Evolutionary conservation across 352 stramenopile genomes (phyloP), one percentile per base, ranked within the genome.

Genomic region (Globisporangium ultimum): DNA sequence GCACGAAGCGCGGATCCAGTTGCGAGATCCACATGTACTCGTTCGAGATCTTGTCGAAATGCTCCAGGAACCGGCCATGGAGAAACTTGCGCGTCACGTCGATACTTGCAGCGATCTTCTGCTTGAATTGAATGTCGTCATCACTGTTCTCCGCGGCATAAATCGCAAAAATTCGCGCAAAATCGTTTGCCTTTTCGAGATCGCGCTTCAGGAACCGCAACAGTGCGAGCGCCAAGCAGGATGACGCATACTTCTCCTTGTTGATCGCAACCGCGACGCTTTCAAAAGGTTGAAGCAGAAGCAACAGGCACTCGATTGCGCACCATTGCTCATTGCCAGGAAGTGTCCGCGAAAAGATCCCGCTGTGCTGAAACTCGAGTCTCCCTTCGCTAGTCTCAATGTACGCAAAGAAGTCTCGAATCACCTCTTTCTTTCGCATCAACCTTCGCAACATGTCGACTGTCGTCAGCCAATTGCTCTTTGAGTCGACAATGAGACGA

Each of bases 1-100:
- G 68, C 42, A 77, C 70, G 47, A 79, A 82, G 24, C 73, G 73
- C 20, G 73, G 73, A 47, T 82, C 73, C 12, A 82, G 48, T 52
- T 79, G 70, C 15, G 73, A 82, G 51, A 82, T 67, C 73, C 73
- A 82, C 62, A 79, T 75, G 28, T 78, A 53, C 42, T 76, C 65
- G 22, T 68, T 62, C 51, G 67, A 78, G 9, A 70, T 53, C 10
- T 67, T 70, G 0, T 61, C 65, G 51, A 81, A 81, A 51, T 78
- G 67, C 12, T 70, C 48, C 3, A 55, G 58, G 48, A 81, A 78
- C 43, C 75, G 61, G 6, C 60, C 68, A 45, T 72, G 70, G 28
- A 81, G 49, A 46, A 70, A 78, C 51, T 67, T 69, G 22, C 72
- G 67, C 24, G 66, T 62, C 14, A 53, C 47, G 32, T 81, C 72